Base-by-base conservation (phyloP, 2,329 filamentous ascomycete genomes). In the Paraphoma sp. region DNA sequence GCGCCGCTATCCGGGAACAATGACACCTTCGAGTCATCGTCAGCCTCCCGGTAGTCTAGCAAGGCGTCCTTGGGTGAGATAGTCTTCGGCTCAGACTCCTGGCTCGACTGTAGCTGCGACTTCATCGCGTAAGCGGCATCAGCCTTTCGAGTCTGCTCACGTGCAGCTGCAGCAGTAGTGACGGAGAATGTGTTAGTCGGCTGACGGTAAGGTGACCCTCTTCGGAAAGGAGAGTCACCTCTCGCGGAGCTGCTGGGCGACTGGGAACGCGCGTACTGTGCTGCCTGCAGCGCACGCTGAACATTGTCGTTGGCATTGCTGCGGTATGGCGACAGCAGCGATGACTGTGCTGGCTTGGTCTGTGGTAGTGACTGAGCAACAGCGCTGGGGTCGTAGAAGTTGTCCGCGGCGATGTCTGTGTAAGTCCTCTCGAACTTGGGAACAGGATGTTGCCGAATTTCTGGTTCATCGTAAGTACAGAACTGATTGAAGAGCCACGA, bases 1-100 rank as follows among this genome's bases (percentile, higher is more conserved):
- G 81, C 74, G 42, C 86, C 81, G 52, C 85, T 81, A 1, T 85
- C 82, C 3, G 90, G 86, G 71, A 97, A 96, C 17, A 97, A 79
- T 11, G 91, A 87, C 67, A 90, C 87, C 56, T 87, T 87, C 4
- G 85, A 79, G 46, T 89, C 89, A 16, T 89, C 87, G 2, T 93
- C 90, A 0, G 82, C 77, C 40, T 95, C 92, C 59, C 89, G 86
- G 72, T 93, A 97, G 57, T 97, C 93, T 48, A 97, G 79, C 57
- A 96, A 79, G 1, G 93, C 91, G 69, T 98, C 94, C 78, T 96
- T 96, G 23, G 94, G 95, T 1, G 94, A 98, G 45, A 99, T 97
- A 0, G 94, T 97, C 76, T 92, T 91, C 1, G 87, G 83, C n/a
- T 77, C 65, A 43, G 79, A 68, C 57, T 78, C 75, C 23, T 83